phyloP scores from a whole-genome alignment of 768 basidiomycete genomes.

The Russula emetica region DNA sequence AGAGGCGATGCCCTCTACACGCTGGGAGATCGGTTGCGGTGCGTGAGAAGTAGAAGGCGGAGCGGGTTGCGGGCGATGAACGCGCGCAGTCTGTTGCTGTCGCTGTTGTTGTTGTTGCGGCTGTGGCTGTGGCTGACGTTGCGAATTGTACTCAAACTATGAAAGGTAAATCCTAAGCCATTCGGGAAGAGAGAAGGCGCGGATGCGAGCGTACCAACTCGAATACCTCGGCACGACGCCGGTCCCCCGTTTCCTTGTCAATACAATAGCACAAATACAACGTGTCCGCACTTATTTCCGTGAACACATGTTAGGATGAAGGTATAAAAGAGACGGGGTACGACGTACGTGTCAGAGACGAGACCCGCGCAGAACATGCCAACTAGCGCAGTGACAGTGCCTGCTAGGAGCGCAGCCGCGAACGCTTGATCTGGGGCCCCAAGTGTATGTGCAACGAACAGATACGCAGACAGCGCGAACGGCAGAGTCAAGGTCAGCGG shows the following conservation, averaged over 20 bases:
- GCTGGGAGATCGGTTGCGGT: constrained; percentile 26
- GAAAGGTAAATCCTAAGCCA: neutral
- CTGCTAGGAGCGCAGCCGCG: constrained; percentile 70
- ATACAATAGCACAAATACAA: constrained; percentile 66
- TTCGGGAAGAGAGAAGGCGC: neutral
- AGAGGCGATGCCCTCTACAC: constrained; percentile 25
- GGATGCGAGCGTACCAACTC: constrained; percentile 43
- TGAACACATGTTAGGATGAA: neutral
- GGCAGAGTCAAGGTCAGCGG: constrained; percentile 79
- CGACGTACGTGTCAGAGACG: constrained; percentile 65
- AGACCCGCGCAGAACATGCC: constrained; percentile 80
- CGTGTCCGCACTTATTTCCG: constrained; percentile 49
- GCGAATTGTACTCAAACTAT: constrained; percentile 27
- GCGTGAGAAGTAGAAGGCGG: constrained; percentile 14
- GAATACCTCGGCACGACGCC: constrained; percentile 51
- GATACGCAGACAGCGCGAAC: constrained; percentile 75
- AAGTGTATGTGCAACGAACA: constrained; percentile 84
- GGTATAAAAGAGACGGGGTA: neutral
- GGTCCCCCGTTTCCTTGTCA: constrained; percentile 51
- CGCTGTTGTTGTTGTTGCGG: constrained; percentile 10
- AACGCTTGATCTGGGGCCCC: constrained; percentile 67
- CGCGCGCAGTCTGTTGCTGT: constrained; percentile 6
- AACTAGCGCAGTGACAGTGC: constrained; percentile 74
- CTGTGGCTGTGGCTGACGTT: constrained; percentile 10
- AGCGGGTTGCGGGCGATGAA: constrained; percentile 17